Evolutionary conservation across 345 rosid genomes (phyloP), one percentile per base, ranked within the genome.

Genomic region (Syzygium oleosum): DNA sequence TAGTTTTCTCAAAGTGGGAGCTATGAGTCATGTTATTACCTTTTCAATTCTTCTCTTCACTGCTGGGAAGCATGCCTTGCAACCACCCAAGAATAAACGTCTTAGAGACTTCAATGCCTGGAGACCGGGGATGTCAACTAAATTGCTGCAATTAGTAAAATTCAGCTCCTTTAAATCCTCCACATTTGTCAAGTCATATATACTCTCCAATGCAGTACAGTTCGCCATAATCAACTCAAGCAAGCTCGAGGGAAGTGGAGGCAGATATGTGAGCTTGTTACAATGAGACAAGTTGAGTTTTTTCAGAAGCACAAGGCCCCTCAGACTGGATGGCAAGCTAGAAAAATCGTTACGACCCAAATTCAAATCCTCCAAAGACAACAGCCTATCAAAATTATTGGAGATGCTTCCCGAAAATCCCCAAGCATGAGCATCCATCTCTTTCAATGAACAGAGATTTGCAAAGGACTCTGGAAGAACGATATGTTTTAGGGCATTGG

Each of bases 271-370:
- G 5, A 92, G 94, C 86, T 91, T 88, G 54, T 88, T 51, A 79
- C 95, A 94, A 29, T 89, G 46, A 19, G 88, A 61, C 89, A 93
- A 87, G 6, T 0, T 12, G 25, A 94, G 92, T 27, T 86, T 63
- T 87, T 78, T 90, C 41, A 94, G 94, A 87, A 84, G 80, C 41
- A 90, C 87, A 11, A 93, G 93, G 23, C 92, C 94, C 83, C 80
- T 87, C 80, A 93, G 88, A 85, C 95, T 94, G 19, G 93, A 91
- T 8, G 96, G 93, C 73, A 94, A 93, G 61, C 91, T 90, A 88
- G 85, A 86, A 53, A 93, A 90, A 9, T 90, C 89, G 87, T 92
- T 94, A 84, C 89, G 34, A 29, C 91, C 92, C 5, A 94, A 86
- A 8, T 91, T 49, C 89, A 94, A 53, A 43, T 29, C 51, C 87